Base-by-base conservation (phyloP, 306 rosid genomes). In the Lupinus albus region DNA sequence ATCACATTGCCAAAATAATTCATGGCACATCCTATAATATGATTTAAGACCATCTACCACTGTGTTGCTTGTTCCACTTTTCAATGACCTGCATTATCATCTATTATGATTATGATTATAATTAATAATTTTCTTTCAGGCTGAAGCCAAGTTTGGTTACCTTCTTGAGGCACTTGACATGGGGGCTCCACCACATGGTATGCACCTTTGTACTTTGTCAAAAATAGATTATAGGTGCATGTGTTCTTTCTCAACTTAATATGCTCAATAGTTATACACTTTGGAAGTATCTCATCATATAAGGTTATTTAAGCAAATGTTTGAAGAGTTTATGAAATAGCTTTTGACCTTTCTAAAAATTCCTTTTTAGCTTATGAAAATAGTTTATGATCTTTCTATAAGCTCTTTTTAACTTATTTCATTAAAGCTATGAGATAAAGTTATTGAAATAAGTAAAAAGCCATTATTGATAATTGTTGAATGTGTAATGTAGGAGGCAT, bases 181-280 rank as follows among this genome's bases (percentile, higher is more conserved):
- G 96, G 99, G 97, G 53, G 99, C 97, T 80, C 99, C 97, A 69
- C 97, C 99, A 46, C 99, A 90, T 72, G 99, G 99, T 93, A 89
- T 76, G 78, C 53, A 61, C 7, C 30, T 66, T 72, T 65, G 36
- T 55, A 18, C 33, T 16, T 56, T 2, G 4, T 35, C 44, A 49
- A 41, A 36, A 62, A 35, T 67, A 42, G n/a, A 54, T 57, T 42
- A 36, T 63, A 69, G 13, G 20, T 14, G 25, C 57, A 11, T 15
- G 17, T 5, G 8, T 56, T 55, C 5, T n/a, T 15, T 59, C 15
- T 68, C 10, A 44, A 41, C 49, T 12, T 44, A 11, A 47, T 44
- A 28, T 3, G 21, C 11, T 39, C 28, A 61, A 48, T 14, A 12
- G 8, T 17, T 35, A 11, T 59, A 8, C 12, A 47, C 18, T 68